Evolutionary conservation across 495 filamentous ascomycete genomes (phyloP).

Genomic region (Hypoxylon fragiforme): DNA sequence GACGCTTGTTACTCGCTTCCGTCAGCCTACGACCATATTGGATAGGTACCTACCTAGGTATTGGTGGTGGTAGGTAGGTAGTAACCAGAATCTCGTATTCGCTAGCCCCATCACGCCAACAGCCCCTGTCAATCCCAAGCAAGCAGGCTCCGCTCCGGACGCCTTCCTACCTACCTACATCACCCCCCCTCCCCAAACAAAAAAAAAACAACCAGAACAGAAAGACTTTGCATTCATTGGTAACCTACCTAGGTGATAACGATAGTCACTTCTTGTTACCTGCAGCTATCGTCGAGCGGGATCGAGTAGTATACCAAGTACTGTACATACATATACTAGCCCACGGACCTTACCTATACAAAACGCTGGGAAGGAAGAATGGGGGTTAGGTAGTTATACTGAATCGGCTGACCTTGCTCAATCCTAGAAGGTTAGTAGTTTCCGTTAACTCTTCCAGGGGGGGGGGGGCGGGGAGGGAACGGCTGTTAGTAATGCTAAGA

Average conservation of each 20-base stretch:
- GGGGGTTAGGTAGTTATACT: constrained; percentile 1
- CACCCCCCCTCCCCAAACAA: too few relatives aligned
- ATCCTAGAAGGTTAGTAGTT: too few relatives aligned
- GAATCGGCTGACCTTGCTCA: too few relatives aligned
- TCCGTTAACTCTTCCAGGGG: too few relatives aligned
- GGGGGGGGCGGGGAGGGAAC: too few relatives aligned
- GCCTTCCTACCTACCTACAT: constrained; percentile 9
- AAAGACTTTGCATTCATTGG: constrained; percentile 15
- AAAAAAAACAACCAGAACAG: constrained; percentile 26
- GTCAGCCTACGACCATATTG: constrained; percentile 31
- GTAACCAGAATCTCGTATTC: constrained; percentile 39
- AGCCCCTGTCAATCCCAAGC: constrained; percentile 33
- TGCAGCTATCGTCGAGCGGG: constrained; percentile 14
- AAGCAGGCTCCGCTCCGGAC: constrained; percentile 28
- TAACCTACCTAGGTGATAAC: too few relatives aligned
- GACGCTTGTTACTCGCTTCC: constrained; percentile 23
- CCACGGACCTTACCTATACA: background rate
- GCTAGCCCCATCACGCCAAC: constrained; percentile 36
- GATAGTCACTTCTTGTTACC: constrained; percentile 2
- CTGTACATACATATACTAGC: too few relatives aligned
- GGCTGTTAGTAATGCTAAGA: background rate
- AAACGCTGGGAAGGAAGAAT: constrained; percentile 2
- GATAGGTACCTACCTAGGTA: too few relatives aligned
- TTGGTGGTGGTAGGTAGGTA: too few relatives aligned
- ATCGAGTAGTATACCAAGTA: constrained; percentile 12